These are phyloP conservation scores for Lantana camara DNA, from an alignment of 257 asterid species.

Conservation along the genomic window DNA sequence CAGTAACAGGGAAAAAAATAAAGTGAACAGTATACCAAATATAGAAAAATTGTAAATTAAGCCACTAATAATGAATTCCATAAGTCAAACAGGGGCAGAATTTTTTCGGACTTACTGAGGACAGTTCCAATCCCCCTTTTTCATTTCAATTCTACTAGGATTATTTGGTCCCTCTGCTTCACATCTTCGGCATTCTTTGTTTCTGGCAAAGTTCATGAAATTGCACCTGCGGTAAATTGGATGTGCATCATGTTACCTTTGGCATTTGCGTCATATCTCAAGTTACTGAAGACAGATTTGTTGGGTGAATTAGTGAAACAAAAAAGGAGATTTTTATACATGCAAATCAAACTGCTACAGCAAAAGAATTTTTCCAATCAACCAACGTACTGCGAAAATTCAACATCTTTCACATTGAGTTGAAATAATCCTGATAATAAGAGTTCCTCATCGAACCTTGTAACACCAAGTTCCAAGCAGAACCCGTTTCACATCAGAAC, in stretches of 20 bases:
- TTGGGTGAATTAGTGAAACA: constrained; percentile 5
- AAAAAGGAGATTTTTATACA: constrained; percentile 9
- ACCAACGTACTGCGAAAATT: neutral
- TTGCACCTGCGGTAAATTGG: constrained; percentile 67
- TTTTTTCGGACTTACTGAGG: constrained; percentile 51
- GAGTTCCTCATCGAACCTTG: too few relatives aligned
- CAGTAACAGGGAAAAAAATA: neutral
- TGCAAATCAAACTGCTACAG: neutral
- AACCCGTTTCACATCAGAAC: too few relatives aligned
- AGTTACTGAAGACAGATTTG: neutral
- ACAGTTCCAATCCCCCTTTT: constrained; percentile 88
- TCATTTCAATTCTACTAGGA: constrained; percentile 42
- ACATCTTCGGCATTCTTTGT: constrained; percentile 66
- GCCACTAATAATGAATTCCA: constrained; percentile 14
- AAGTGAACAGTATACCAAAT: neutral
- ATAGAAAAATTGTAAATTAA: constrained; percentile 4
- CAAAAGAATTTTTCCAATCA: constrained; percentile 19
- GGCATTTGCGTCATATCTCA: neutral
- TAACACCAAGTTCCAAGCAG: too few relatives aligned
- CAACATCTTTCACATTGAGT: too few relatives aligned
- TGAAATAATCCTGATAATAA: too few relatives aligned
- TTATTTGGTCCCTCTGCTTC: constrained; percentile 47
- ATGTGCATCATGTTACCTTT: constrained; percentile 15
- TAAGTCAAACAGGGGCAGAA: constrained; percentile 11
- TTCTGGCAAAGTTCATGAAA: constrained; percentile 76